Percentiles rank a stretch among this genome's conserved stretches.
phyloP scores from a whole-genome alignment of 2,329 filamentous ascomycete species.

The Fusarium secorum region DNA sequence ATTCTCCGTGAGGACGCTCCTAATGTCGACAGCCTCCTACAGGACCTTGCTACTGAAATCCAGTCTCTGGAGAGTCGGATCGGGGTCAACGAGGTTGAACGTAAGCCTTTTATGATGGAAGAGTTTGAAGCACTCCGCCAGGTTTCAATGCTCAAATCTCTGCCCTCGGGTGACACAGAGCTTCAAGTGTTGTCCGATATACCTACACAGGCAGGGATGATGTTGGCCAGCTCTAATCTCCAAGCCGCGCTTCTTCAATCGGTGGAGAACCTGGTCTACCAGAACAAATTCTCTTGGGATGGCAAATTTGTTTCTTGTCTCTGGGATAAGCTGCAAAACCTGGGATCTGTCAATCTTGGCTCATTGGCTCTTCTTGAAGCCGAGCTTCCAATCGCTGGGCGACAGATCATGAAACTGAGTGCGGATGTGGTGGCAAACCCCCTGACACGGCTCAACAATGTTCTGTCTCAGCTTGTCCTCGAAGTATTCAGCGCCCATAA shows the following conservation, averaged over 20 bases:
- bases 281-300: conserved; percentile 50
- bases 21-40: conserved; percentile 57
- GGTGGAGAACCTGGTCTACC: conserved; percentile 56
- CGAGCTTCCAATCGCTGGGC: conserved; percentile 69
- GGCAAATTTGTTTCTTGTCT: conserved; percentile 55
- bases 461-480: conserved; percentile 57
- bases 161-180: conserved; percentile 41
- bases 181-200: conserved; percentile 58
- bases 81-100: conserved; percentile 51
- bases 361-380: conserved; percentile 69
- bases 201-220: conserved; percentile 47
- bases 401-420: conserved; percentile 60
- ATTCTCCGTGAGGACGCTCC: conserved; percentile 56
- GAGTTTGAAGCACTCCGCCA: conserved; percentile 68
- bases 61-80: conserved; percentile 58
- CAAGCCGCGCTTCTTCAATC: conserved; percentile 55
- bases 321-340: conserved; percentile 61
- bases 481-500: conserved; percentile 53
- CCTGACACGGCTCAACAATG: conserved; percentile 55
- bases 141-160: conserved; percentile 53
- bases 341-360: conserved; percentile 63
- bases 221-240: conserved; percentile 45
- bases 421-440: conserved; percentile 60
- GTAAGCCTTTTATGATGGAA: conserved; percentile 59
- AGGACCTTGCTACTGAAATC: conserved; percentile 60